These are phyloP conservation scores for Claviceps pazoutovae DNA, from an alignment of 2,329 filamentous ascomycete genomes.

Conservation along the genomic window DNA sequence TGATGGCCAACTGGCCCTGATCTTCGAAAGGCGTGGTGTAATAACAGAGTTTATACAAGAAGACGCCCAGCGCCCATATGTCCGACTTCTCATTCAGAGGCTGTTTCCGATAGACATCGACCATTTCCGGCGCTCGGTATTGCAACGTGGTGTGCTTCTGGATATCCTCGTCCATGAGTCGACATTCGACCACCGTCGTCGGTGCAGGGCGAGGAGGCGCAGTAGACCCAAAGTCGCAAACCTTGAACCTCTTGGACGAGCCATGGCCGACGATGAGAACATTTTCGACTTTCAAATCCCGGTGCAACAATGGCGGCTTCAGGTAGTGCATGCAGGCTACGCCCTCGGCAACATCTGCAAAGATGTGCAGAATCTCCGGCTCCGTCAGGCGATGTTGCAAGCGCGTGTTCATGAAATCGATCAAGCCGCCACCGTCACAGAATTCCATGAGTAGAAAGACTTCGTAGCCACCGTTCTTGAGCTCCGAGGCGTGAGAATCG, in stretches of 20 bases:
- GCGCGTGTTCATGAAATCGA: conserved; percentile 99
- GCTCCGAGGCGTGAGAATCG: conserved; percentile 91
- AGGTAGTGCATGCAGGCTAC: conserved; percentile 99
- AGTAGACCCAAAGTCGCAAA: conserved; percentile 95
- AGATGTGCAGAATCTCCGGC: conserved; percentile 94
- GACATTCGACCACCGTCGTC: conserved; percentile 73
- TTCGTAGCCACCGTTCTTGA: conserved; percentile 87
- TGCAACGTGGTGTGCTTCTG: conserved; percentile 95
- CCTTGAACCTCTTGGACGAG: conserved; percentile 68
- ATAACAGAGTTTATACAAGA: conserved; percentile 96
- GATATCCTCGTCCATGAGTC: conserved; percentile 89
- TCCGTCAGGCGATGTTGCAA: conserved; percentile 93
- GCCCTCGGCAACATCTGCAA: conserved; percentile 87
- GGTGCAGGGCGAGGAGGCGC: conserved; percentile 74
- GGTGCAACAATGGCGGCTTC: conserved; percentile 80
- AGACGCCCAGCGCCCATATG: conserved; percentile 90
- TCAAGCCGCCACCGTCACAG: conserved; percentile 85
- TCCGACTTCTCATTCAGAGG: conserved; percentile 98
- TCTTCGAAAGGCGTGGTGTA: conserved; percentile 99
- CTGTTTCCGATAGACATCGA: conserved; percentile 91
- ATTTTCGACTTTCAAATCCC: conserved; percentile 96
- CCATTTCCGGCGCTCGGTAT: conserved; percentile 96
- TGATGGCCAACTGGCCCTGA: conserved; percentile 89
- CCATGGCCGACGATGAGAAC: conserved; percentile 68
- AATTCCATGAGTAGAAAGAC: conserved; percentile 98